phyloP scores from a whole-genome alignment of 768 basidiomycete genomes.

The Arthromyces matolae region DNA sequence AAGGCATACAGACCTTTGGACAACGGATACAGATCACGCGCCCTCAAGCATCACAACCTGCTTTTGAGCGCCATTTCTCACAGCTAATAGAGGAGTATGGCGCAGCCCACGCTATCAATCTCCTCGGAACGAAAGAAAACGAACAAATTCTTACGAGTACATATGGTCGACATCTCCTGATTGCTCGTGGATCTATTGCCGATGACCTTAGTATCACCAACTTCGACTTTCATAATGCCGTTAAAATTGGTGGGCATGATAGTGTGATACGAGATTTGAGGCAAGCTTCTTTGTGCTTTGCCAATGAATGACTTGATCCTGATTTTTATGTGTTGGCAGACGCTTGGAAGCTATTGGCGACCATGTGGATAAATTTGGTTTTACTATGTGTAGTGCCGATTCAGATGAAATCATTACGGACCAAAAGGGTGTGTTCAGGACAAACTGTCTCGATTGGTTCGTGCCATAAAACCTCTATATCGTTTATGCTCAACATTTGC shows the following conservation, averaged over 20 bases:
- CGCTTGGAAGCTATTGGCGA: conserved; percentile 55
- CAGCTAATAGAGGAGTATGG: conserved; percentile 86
- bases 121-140: conserved; percentile 89
- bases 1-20: conserved; percentile 91
- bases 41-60: conserved; percentile 93
- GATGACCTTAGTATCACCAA: conserved; percentile 77
- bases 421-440: conserved; percentile 89
- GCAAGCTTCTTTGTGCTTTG: conserved; percentile 29
- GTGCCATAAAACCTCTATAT: conserved; percentile 9
- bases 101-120: conserved; percentile 81
- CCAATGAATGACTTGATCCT: background rate
- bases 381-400: conserved; percentile 71
- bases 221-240: conserved; percentile 91
- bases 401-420: conserved; percentile 74
- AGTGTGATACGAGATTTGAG: conserved; percentile 72
- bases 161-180: conserved; percentile 77
- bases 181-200: conserved; percentile 56
- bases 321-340: conserved; percentile 32
- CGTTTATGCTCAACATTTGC: conserved; percentile 6
- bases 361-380: conserved; percentile 78
- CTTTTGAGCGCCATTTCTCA: conserved; percentile 91
- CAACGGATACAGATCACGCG: conserved; percentile 93
- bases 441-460: conserved; percentile 94
- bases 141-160: conserved; percentile 81
- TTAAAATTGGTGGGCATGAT: conserved; percentile 82